phyloP scores from a whole-genome alignment of 148 eudicot species.

The Cornus kousa region DNA sequence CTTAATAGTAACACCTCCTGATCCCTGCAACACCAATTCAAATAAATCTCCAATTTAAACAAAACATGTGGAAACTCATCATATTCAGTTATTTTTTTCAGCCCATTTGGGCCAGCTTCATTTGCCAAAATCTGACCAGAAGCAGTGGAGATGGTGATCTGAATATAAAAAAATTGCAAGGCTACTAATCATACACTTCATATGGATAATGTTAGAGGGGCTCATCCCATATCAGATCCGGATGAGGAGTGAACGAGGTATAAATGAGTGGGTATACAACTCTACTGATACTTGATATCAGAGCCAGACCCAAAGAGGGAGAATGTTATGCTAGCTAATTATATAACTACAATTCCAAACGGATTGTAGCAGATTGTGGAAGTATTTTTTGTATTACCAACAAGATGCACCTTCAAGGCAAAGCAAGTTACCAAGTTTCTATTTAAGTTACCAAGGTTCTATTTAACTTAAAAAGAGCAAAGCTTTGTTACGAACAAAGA shows the following conservation, averaged over 20 bases:
- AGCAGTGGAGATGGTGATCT: not conserved
- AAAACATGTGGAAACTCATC: not conserved
- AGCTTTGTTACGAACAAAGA: too few relatives aligned
- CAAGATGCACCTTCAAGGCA: not conserved
- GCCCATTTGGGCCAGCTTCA: not conserved
- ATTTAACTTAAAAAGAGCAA: not conserved
- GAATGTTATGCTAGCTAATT: too few relatives aligned
- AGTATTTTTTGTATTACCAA: not conserved
- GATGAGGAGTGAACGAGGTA: too few relatives aligned
- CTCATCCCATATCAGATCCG: not conserved
- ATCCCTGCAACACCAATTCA: constrained; percentile 31
- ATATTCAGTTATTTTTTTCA: not conserved
- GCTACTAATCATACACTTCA: too few relatives aligned
- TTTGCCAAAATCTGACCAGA: too few relatives aligned
- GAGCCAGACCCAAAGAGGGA: too few relatives aligned
- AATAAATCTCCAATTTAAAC: not conserved
- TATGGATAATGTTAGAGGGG: too few relatives aligned
- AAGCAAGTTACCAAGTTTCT: not conserved
- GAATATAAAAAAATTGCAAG: too few relatives aligned
- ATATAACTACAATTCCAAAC: too few relatives aligned
- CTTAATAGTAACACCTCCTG: constrained; percentile 52
- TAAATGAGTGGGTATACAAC: too few relatives aligned
- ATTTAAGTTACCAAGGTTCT: too few relatives aligned
- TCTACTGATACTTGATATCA: too few relatives aligned
- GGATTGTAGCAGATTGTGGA: not conserved